Percentiles rank a stretch among this genome's conserved stretches.
phyloP scores from a whole-genome alignment of 441 rosid genomes.

The Macaranga tanarius region DNA sequence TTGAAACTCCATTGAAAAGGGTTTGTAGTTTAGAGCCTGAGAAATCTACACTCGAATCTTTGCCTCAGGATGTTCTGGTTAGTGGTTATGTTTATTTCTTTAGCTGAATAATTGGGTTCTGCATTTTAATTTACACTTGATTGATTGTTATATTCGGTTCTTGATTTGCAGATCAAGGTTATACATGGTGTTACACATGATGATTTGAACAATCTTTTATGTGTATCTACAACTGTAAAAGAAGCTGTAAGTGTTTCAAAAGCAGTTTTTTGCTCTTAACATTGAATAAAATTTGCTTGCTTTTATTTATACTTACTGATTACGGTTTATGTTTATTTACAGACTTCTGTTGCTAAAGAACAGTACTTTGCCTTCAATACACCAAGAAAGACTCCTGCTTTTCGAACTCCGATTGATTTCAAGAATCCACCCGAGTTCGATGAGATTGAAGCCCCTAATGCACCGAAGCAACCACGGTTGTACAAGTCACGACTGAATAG shows the following conservation, averaged over 20 bases:
- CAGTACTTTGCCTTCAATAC: conserved; percentile 65
- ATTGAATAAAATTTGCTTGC: neutral
- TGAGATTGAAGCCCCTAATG: conserved; percentile 64
- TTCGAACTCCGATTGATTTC: conserved; percentile 34
- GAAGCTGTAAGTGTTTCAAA: conserved; percentile 66
- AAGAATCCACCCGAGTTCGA: conserved; percentile 29
- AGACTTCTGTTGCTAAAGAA: conserved; percentile 60
- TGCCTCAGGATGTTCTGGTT: conserved; percentile 79
- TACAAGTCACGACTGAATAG: conserved; percentile 37
- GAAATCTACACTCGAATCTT: conserved; percentile 52
- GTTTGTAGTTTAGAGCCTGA: conserved; percentile 37
- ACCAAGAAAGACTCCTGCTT: conserved; percentile 58
- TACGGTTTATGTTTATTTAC: conserved; percentile 18
- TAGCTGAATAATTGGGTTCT: neutral
- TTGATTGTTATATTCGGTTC: neutral
- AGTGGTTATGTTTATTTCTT: conserved; percentile 10
- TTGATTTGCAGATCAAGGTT: conserved; percentile 51
- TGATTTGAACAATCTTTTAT: conserved; percentile 61
- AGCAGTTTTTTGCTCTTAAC: neutral
- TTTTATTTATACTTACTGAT: neutral
- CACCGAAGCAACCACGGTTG: conserved; percentile 43
- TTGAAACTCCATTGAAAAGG: conserved; percentile 48
- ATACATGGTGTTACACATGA: conserved; percentile 68
- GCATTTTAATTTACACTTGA: neutral
- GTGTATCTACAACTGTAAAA: conserved; percentile 64